Conservation (phyloP, 441 rosid species). For the Populus hybrid region DNA sequence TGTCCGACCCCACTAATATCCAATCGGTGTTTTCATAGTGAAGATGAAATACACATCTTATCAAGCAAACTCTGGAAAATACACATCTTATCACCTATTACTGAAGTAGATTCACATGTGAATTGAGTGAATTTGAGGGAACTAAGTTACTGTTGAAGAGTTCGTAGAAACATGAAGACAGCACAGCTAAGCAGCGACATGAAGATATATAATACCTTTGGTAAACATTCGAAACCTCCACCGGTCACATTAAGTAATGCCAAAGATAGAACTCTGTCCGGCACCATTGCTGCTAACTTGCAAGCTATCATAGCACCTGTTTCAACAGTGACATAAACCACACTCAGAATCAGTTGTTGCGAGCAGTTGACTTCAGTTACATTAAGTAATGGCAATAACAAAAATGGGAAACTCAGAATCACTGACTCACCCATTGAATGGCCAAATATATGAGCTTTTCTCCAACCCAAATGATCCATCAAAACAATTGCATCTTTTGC, state of each 20-base stretch:
- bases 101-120: neutral
- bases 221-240: constrained; percentile 92
- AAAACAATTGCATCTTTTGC: constrained; percentile 82
- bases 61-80: neutral
- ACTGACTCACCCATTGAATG: constrained; percentile 91
- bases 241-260: constrained; percentile 96
- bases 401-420: neutral
- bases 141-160: neutral
- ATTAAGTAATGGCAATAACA: neutral
- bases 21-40: neutral
- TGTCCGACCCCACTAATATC: neutral
- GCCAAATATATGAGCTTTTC: constrained; percentile 77
- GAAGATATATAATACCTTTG: constrained; percentile 53
- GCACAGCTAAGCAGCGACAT: neutral
- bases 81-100: neutral
- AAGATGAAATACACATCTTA: neutral
- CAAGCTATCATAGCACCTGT: constrained; percentile 97
- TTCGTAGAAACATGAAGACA: constrained; percentile 8
- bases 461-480: constrained; percentile 93
- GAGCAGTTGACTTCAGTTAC: neutral
- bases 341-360: neutral
- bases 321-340: constrained; percentile 3
- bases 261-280: constrained; percentile 70
- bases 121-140: neutral
- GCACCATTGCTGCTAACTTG: constrained; percentile 87